Evolutionary conservation across 108 stramenopile genomes (phyloP).

Genomic region (Pseudonitzschia pungens): DNA sequence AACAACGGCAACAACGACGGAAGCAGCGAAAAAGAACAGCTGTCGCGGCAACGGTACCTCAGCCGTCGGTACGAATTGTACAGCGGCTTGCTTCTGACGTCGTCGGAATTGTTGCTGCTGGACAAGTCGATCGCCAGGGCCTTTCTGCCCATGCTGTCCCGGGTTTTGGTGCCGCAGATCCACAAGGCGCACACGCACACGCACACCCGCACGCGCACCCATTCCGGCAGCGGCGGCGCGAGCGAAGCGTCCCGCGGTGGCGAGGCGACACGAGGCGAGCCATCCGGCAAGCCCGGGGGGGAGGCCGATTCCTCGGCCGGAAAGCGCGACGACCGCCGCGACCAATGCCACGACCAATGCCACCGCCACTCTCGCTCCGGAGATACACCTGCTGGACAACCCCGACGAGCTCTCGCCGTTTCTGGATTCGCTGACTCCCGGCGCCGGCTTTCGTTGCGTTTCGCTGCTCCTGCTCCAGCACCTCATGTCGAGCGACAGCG

Average conservation of each 20-base stretch:
- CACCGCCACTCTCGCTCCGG: too few relatives aligned
- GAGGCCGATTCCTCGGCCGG: neutral
- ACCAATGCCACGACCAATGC: too few relatives aligned
- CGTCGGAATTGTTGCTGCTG: slow-evolving; percentile 61
- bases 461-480: slow-evolving; percentile 72
- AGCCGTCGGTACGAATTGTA: slow-evolving; percentile 63
- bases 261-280: too few relatives aligned
- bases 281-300: slow-evolving; percentile 11
- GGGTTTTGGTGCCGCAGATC: slow-evolving; percentile 43
- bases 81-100: slow-evolving; percentile 55
- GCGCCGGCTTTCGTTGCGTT: slow-evolving; percentile 77
- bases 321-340: too few relatives aligned
- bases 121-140: slow-evolving; percentile 68
- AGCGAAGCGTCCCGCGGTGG: too few relatives aligned
- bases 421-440: slow-evolving; percentile 74
- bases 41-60: slow-evolving; percentile 51
- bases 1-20: too few relatives aligned
- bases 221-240: too few relatives aligned
- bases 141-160: slow-evolving; percentile 72
- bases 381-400: slow-evolving; percentile 24
- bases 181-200: neutral
- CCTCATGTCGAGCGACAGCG: slow-evolving; percentile 56
- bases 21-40: slow-evolving; percentile 8
- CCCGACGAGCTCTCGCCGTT: slow-evolving; percentile 72
- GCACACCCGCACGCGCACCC: too few relatives aligned